Evolutionary conservation across 2,329 filamentous ascomycete genomes (phyloP), one percentile per base, ranked within the genome.

Genomic region (Escovopsis sp.): DNA sequence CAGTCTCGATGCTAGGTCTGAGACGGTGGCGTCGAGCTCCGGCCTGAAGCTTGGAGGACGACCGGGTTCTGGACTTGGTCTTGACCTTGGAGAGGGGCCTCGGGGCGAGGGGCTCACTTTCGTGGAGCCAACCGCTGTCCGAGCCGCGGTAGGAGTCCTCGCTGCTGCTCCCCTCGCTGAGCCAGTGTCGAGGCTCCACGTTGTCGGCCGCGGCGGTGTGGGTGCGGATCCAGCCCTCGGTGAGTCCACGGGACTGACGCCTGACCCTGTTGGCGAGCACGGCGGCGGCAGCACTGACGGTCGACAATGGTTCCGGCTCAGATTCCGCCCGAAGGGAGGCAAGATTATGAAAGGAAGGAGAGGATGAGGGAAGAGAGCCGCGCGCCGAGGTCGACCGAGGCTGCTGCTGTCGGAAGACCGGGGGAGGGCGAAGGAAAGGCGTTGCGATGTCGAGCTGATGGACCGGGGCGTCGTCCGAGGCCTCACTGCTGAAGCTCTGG

Each of bases 161-260:
- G 53, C 79, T 85, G 48, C 72, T 72, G 51, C 72, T 62, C 47
- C 51, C 60, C 48, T 92, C 84, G 53, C 83, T 92, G 45, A 86
- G 68, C 85, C 85, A 93, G 56, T 85, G 79, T 41, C 73, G 75
- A 44, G 74, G 72, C 52, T 90, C 82, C 23, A 70, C 72, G 45
- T 75, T 69, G 44, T 68, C 68, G 45, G 79, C 73, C 43, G 72
- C 70, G n/a, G 77, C 70, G n/a, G 83, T 76, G 50, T 87, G 84
- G 41, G 83, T 79, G 41, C 81, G 79, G 45, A 90, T 85, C 83
- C 83, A 88, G 62, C 86, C 80, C 55, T 87, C 79, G 0, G 80
- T 85, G 36, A 87, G 68, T 39, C 78, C 75, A 44, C 66, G 63
- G 13, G 66, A 61, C 37, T 70, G 64, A 51, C 75, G 61, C 49